Base-by-base conservation (phyloP, 2,329 filamentous ascomycete species). In the Macroventuria anomochaeta region DNA sequence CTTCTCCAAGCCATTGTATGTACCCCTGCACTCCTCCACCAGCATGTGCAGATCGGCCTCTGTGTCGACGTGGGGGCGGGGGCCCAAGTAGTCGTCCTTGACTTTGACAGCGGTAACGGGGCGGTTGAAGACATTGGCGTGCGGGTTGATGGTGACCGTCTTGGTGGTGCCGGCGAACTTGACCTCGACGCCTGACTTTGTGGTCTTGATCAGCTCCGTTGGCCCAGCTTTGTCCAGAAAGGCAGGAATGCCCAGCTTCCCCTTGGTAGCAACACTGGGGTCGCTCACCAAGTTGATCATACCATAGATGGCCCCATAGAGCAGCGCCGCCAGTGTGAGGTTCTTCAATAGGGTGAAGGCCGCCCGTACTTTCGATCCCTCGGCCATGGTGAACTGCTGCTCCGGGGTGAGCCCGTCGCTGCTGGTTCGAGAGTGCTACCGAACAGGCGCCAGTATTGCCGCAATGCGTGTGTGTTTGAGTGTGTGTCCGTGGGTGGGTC, bases 111-210 rank as follows among this genome's bases (percentile, higher is more conserved):
- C 76, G 57, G 77, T 81, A 53, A 78, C 72, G 7, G 81, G 81
- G 39, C 81, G 74, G 60, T 83, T 81, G 69, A 81, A 82, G 70
- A 81, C 80, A 70, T 83, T 82, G 58, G 79, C 80, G 65, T 81
- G 71, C 10, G 77, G 75, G 57, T 81, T 81, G 65, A 81, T 80
- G 48, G 77, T 80, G 56, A 78, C 70, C 21, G 72, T 70, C 59
- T 72, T 74, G 56, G 72, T 61, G 55, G 75, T 69, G 53, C 76
- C 73, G 33, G 74, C 68, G 53, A 79, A 73, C 64, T 79, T 77
- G 69, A 78, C 70, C 55, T 75, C 69, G 49, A 77, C 64, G 41
- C 76, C 72, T 5, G 71, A 58, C 61, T 74, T 75, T 26, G 73
- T 76, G 18, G 74, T 72, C 63, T 76, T 74, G 60, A 77, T 71